These are phyloP conservation scores for Termitomyces sp. DNA, from an alignment of 768 basidiomycete species.

Conservation along the genomic window DNA sequence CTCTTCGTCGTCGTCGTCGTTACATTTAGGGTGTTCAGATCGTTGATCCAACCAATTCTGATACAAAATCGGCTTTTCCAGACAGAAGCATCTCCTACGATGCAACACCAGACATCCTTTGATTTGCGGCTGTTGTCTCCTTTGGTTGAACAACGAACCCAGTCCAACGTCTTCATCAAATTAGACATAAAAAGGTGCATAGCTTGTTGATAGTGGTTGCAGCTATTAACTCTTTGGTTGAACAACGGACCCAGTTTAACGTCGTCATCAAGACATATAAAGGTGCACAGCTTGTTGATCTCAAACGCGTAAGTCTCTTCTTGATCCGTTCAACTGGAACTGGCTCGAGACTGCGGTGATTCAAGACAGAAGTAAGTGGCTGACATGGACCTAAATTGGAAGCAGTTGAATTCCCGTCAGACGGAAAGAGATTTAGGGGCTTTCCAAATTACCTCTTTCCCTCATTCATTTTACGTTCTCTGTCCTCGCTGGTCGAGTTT, in stretches of 20 bases:
- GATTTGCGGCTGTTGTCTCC: not conserved
- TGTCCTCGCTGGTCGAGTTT: slow-evolving; percentile 17
- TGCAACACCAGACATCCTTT: not conserved
- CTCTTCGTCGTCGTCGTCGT: not conserved
- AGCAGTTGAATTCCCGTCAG: not conserved
- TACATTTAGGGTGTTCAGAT: not conserved
- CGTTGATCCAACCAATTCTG: not conserved
- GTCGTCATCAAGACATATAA: not conserved
- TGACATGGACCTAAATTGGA: slow-evolving; percentile 2
- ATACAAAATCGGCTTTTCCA: not conserved
- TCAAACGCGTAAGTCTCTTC: not conserved
- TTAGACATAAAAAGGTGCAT: not conserved
- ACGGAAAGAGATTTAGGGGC: not conserved
- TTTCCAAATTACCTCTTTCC: not conserved
- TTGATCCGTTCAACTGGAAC: not conserved
- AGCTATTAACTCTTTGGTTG: not conserved
- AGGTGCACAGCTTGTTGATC: not conserved
- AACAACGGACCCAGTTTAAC: not conserved
- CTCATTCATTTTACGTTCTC: not conserved
- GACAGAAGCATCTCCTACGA: not conserved
- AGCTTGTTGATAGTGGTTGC: not conserved
- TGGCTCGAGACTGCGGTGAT: too few species aligned
- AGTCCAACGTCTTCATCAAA: not conserved
- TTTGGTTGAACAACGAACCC: not conserved
- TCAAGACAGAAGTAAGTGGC: not conserved